phyloP scores from a whole-genome alignment of 305 asterid species.

The Petunia hybrid region DNA sequence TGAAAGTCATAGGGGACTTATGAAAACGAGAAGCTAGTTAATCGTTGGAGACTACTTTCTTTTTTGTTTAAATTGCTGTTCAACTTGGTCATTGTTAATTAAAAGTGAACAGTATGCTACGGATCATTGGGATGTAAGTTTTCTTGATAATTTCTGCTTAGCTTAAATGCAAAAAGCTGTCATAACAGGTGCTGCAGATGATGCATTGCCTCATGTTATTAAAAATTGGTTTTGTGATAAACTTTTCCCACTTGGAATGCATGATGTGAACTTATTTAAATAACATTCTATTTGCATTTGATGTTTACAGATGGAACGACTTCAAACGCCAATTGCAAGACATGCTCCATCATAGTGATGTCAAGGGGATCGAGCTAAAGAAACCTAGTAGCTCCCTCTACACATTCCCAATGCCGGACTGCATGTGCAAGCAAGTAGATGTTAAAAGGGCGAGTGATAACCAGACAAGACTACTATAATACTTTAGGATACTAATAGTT shows the following conservation, averaged over 20 bases:
- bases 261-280: slow-evolving; percentile 11
- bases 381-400: slow-evolving; percentile 78
- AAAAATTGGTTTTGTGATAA: neutral
- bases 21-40: slow-evolving; percentile 12
- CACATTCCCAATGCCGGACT: slow-evolving; percentile 92
- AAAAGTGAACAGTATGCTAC: neutral
- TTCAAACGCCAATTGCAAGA: slow-evolving; percentile 74
- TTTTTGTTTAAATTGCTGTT: slow-evolving; percentile 11
- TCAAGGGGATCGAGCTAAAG: slow-evolving; percentile 77
- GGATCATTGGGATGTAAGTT: slow-evolving; percentile 3
- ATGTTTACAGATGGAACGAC: slow-evolving; percentile 65
- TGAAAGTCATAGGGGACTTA: neutral
- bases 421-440: slow-evolving; percentile 79
- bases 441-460: slow-evolving; percentile 37
- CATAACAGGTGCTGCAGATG: neutral
- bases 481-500: slow-evolving; percentile 23
- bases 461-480: slow-evolving; percentile 24
- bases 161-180: neutral
- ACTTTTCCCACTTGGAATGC: slow-evolving; percentile 13
- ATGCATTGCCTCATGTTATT: slow-evolving; percentile 6
- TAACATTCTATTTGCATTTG: neutral
- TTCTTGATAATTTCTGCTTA: neutral
- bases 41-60: neutral
- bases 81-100: neutral
- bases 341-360: slow-evolving; percentile 82